Percentiles rank a stretch among this genome's conserved stretches.
These are phyloP conservation scores for Botryotinia narcissicola DNA, from an alignment of 2,329 filamentous ascomycete species.

Conservation along the genomic window DNA sequence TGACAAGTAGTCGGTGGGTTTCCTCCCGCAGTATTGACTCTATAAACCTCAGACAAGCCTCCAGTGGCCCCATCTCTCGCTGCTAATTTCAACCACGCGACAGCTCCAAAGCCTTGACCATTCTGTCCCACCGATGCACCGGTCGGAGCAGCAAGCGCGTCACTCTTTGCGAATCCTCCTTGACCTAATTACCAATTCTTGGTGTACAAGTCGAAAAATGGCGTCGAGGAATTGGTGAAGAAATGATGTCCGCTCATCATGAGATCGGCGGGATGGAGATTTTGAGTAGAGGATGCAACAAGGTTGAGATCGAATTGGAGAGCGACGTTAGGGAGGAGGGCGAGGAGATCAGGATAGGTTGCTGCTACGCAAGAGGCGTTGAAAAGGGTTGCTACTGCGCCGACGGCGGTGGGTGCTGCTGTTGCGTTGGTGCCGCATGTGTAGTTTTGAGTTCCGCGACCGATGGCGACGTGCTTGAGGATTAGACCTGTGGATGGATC, in stretches of 20 bases:
- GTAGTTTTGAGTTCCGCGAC: conserved; percentile 92
- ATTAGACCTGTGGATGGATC: conserved; percentile 56
- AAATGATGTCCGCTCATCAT: conserved; percentile 74
- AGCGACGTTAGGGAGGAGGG: conserved; percentile 62
- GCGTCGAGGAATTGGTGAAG: conserved; percentile 68
- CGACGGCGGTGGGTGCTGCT: conserved; percentile 61
- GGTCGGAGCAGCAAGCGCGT: conserved; percentile 59
- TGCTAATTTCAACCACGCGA: conserved; percentile 76
- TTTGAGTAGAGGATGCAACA: conserved; percentile 25
- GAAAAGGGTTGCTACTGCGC: conserved; percentile 82
- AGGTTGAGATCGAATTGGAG: conserved; percentile 61
- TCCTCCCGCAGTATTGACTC: conserved; percentile 81
- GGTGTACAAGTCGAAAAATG: conserved; percentile 77
- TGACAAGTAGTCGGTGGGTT: conserved; percentile 70
- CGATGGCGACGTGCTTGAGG: conserved; percentile 77
- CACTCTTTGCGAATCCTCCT: conserved; percentile 61
- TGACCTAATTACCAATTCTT: conserved; percentile 53
- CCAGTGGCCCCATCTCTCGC: conserved; percentile 55
- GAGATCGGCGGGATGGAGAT: conserved; percentile 56
- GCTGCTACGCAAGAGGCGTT: conserved; percentile 79
- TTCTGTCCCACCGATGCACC: conserved; percentile 56
- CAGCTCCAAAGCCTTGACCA: conserved; percentile 61
- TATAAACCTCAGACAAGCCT: conserved; percentile 72
- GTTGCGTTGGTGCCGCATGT: conserved; percentile 68
- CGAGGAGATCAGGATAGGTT: conserved; percentile 64